These are phyloP conservation scores for Monoraphidium neglectum DNA, from an alignment of 139 green algal genomes.

Conservation along the genomic window DNA sequence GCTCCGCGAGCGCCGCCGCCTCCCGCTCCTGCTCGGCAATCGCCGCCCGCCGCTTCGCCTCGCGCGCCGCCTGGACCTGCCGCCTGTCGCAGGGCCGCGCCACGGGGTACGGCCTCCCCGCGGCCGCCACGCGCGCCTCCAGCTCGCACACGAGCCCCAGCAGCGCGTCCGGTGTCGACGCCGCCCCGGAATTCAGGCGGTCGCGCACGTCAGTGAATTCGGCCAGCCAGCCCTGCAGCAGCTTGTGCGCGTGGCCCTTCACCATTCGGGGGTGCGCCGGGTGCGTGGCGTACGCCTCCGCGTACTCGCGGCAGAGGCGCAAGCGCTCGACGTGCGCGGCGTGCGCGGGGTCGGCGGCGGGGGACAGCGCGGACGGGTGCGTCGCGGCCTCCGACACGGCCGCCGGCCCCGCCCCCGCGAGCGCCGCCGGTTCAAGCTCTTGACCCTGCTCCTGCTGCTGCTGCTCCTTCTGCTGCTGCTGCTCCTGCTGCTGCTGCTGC, in stretches of 20 bases:
- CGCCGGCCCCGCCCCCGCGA: neutral
- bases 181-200: slow-evolving; percentile 52
- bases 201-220: slow-evolving; percentile 90
- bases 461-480: neutral
- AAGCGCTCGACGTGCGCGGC: neutral
- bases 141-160: slow-evolving; percentile 53
- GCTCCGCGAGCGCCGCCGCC: slow-evolving; percentile 40
- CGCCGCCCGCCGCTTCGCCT: slow-evolving; percentile 51
- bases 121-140: slow-evolving; percentile 39
- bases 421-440: too few relatives aligned
- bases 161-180: slow-evolving; percentile 11
- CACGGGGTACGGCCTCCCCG: slow-evolving; percentile 52
- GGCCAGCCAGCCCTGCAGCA: slow-evolving; percentile 76
- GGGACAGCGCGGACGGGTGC: too few relatives aligned
- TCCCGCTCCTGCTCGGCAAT: slow-evolving; percentile 78
- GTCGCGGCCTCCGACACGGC: neutral
- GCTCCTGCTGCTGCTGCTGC: too few relatives aligned
- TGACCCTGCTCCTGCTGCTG: neutral
- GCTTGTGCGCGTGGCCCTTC: slow-evolving; percentile 60
- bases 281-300: slow-evolving; percentile 68
- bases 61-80: slow-evolving; percentile 34
- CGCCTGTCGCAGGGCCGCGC: slow-evolving; percentile 52
- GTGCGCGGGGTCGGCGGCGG: neutral
- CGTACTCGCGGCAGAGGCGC: slow-evolving; percentile 84
- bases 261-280: slow-evolving; percentile 88